Conservation (phyloP, 2,329 filamentous ascomycete genomes). For the Alternaria triticimaculans region DNA sequence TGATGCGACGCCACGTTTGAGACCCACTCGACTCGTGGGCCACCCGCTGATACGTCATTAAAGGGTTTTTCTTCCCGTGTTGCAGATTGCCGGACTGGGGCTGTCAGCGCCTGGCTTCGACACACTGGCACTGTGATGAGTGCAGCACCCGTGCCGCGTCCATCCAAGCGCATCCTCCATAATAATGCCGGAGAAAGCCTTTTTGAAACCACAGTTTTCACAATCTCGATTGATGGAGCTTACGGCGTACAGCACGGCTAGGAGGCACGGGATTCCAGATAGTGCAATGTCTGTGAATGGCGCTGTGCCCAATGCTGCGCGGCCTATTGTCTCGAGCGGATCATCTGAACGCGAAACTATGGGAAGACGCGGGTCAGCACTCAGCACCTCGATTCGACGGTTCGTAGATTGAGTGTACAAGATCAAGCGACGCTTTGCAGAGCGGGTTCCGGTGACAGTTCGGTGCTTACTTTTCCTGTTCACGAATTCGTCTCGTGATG, state of each 20-base stretch:
- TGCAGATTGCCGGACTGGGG: constrained; percentile 43
- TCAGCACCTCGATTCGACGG: constrained; percentile 24
- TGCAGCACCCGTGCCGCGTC: constrained; percentile 10
- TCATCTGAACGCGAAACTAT: constrained; percentile 1
- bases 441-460: constrained; percentile 16
- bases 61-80: constrained; percentile 40
- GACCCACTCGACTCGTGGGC: constrained; percentile 48
- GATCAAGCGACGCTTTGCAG: constrained; percentile 16
- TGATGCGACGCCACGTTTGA: constrained; percentile 45
- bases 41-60: constrained; percentile 44
- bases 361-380: constrained; percentile 26
- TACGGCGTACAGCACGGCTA: constrained; percentile 19
- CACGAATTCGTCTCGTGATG: constrained; percentile 36
- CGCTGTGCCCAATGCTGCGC: constrained; percentile 14
- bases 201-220: constrained; percentile 34
- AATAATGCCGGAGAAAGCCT: constrained; percentile 12
- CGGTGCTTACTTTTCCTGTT: constrained; percentile 30
- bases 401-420: constrained; percentile 20
- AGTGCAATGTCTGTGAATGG: constrained; percentile 16
- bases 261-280: constrained; percentile 17
- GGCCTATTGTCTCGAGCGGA: constrained; percentile 13
- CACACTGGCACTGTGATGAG: constrained; percentile 9
- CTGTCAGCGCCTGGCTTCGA: constrained; percentile 33
- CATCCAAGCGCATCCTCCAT: constrained; percentile 16
- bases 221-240: constrained; percentile 35